Percentiles rank a stretch among this genome's conserved stretches.
These are phyloP conservation scores for Colletotrichum echinochloae DNA, from an alignment of 2,329 filamentous ascomycete genomes.

Conservation along the genomic window DNA sequence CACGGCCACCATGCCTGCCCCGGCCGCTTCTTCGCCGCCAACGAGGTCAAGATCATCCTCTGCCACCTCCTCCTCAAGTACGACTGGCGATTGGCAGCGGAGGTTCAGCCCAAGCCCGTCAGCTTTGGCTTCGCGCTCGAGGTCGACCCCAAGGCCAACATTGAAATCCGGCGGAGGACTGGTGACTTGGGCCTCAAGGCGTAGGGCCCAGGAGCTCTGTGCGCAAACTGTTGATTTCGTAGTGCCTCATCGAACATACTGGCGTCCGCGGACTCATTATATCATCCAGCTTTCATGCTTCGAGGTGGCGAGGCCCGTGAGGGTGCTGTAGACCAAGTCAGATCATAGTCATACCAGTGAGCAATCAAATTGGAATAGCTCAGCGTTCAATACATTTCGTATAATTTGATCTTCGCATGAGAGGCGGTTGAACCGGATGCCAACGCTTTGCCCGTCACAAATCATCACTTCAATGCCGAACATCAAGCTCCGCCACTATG, in stretches of 20 bases:
- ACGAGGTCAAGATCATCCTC: slow-evolving; percentile 53
- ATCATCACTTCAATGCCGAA: no score
- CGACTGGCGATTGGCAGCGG: slow-evolving; percentile 43
- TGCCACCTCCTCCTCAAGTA: slow-evolving; percentile 49
- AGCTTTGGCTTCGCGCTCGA: slow-evolving; percentile 34
- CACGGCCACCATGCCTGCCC: slow-evolving; percentile 54
- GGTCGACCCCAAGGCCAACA: slow-evolving; percentile 32
- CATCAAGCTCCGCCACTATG: no score
- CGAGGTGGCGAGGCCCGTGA: no score
- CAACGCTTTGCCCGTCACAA: no score
- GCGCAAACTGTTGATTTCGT: neutral
- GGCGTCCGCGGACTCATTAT: neutral
- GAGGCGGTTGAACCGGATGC: rapidly evolving
- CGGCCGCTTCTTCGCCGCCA: slow-evolving; percentile 53
- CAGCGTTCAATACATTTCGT: slow-evolving; percentile 15
- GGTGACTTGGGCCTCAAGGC: slow-evolving; percentile 30
- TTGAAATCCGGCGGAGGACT: slow-evolving; percentile 35
- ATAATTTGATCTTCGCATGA: neutral
- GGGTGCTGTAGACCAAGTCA: slow-evolving; percentile 12
- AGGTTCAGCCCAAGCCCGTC: slow-evolving; percentile 18
- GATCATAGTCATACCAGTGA: slow-evolving; percentile 32
- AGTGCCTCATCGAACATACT: neutral
- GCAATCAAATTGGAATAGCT: slow-evolving; percentile 32
- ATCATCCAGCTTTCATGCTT: slow-evolving; percentile 10
- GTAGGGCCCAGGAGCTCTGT: neutral